A percentile compares a stretch with the other conserved stretches of the same genome.
Evolutionary conservation across 192 early-diverging fungal species (phyloP).

Genomic region (Phycomyces blakesleeanus): DNA sequence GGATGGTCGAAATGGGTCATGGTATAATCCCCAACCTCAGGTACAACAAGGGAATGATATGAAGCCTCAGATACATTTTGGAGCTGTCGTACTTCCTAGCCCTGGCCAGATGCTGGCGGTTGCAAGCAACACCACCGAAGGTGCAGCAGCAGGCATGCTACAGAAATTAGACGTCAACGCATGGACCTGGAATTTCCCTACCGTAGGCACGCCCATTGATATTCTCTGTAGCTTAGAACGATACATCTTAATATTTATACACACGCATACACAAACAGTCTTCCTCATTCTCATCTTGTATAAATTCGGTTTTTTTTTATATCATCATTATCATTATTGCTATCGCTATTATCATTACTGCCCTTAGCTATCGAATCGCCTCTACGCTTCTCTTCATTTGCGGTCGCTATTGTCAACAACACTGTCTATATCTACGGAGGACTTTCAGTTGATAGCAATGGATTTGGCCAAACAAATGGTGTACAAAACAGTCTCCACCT

Average conservation of each 20-base stretch:
- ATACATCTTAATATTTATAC: not conserved
- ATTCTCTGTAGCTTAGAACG: not conserved
- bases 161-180: conserved; percentile 41
- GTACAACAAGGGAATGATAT: conserved; percentile 16
- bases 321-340: not conserved
- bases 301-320: no score
- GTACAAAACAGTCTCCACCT: conserved; percentile 30
- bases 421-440: conserved; percentile 39
- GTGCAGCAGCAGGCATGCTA: conserved; percentile 19
- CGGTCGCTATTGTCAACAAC: conserved; percentile 54
- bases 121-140: conserved; percentile 40
- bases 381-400: conserved; percentile 43
- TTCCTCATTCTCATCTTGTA: no score
- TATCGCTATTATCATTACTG: not conserved
- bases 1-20: conserved; percentile 39
- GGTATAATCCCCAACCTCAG: conserved; percentile 40
- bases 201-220: conserved; percentile 23
- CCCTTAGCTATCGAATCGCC: conserved; percentile 9
- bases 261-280: not conserved
- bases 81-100: conserved; percentile 33
- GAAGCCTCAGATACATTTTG: conserved; percentile 38
- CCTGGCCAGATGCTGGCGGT: conserved; percentile 41
- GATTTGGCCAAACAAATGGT: conserved; percentile 5
- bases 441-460: conserved; percentile 22
- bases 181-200: conserved; percentile 45